Base-by-base conservation (phyloP, 306 rosid species). In the Rubus idaeus region DNA sequence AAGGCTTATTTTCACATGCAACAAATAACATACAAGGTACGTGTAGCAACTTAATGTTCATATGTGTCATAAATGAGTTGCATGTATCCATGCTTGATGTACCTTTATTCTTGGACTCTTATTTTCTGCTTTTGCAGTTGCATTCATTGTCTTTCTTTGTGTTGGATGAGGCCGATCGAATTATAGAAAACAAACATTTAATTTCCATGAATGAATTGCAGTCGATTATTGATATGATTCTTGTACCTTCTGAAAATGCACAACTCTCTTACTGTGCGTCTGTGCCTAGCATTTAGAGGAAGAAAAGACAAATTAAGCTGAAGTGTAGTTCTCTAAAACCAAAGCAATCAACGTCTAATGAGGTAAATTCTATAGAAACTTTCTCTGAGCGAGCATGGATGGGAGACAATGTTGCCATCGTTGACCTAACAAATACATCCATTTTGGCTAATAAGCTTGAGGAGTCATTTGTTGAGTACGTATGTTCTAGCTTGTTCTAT, bases 111-210 rank as follows among this genome's bases (percentile, higher is more conserved):
- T 83, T 75, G 77, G 10, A 83, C 58, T 49, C 62, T 2, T 49
- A 17, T 64, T 71, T 62, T 77, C 72, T 79, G 73, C 76, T 84
- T 85, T 84, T 89, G 85, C 90, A 95, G 99, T 85, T 92, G 76
- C 97, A 95, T 82, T 88, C 90, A 2, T 47, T 95, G 89, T 95
- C 97, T 70, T 95, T 92, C 81, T 92, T 95, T 84, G 97, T 95
- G 78, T 88, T 95, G 75, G 99, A 95, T 23, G 99, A 95, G 88
- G 99, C 99, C 80, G 97, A 95, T 87, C 90, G 96, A 71, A 95
- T 95, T 97, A 87, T 92, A 76, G 90, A 95, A 83, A 86, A 79
- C 75, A 97, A 97, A 45, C 97, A 95, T 85, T n/a, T n/a, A n/a
- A n/a, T n/a, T 95, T 92, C 76, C 94, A 83, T 77, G 96, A 95